Base-by-base conservation (phyloP, 139 green algal genomes). In the Chlorella vulgaris region DNA sequence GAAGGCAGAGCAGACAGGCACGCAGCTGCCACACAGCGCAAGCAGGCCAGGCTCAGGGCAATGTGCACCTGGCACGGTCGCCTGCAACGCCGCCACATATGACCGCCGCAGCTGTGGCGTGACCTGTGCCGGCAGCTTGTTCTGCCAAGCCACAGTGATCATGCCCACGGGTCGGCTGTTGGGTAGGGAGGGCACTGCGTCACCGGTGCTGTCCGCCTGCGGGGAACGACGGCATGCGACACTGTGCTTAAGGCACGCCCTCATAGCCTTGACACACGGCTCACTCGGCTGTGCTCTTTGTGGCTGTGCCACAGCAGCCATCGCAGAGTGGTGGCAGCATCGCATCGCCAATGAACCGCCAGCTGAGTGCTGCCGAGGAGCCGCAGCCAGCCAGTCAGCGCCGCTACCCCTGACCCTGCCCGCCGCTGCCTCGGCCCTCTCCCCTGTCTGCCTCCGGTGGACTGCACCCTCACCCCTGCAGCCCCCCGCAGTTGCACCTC, bases 161-260 rank as follows among this genome's bases (percentile, higher is more conserved):
- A 58, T 58, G 67, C 38, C 67, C 3, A 24, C 67, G 3, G 67
- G 67, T 26, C 26, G 67, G 26, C 35, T 55, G 24, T 39, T 39
- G 10, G 67, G 24, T 39, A 74, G 38, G 38, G 35, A 43, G 15
- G 67, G 3, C 22, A 74, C 1, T 1, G 39, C 24, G 8, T 55
- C 39, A 39, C 67, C 67, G 39, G 39, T 24, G 67, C 24, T 5
- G 26, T 74, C 67, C 7, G 67, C 67, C 67, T 74, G 67, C 67
- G 35, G 22, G 22, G 3, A 31, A 1, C 35, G 65, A 2, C 39
- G 28, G 38, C 39, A 58, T 33, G 35, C 35, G 13, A 71, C 7
- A 43, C 19, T 39, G 7, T 18, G 28, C 62, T 69, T 15, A 6
- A 13, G 62, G 62, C 62, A 69, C 28, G 29, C 29, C 7, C 24